phyloP scores from a whole-genome alignment of 2,329 filamentous ascomycete species.

The Alternaria sp. region DNA sequence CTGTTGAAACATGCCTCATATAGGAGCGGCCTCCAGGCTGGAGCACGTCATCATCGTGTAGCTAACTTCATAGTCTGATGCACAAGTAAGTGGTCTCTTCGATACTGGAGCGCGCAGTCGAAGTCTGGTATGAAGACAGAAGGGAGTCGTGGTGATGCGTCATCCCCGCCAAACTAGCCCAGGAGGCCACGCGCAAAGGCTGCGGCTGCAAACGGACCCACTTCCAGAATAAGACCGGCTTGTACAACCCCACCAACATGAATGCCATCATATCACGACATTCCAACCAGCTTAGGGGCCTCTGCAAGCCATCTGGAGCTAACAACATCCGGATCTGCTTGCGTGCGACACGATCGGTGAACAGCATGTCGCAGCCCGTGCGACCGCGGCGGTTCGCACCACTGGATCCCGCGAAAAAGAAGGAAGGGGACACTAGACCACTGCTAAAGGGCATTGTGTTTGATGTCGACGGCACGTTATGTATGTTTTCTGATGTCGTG shows the following conservation, averaged over 20 bases:
- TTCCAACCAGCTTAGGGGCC: constrained; percentile 1
- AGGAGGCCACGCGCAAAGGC: neutral
- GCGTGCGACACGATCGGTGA: constrained; percentile 4
- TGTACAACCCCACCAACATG: constrained; percentile 11
- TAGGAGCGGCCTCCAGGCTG: neutral
- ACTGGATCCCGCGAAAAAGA: constrained; percentile 45
- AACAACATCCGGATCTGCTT: neutral
- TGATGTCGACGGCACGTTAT: constrained; percentile 94
- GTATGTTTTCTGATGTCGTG: constrained; percentile 60
- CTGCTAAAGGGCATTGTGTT: constrained; percentile 71
- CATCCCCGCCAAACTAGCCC: neutral
- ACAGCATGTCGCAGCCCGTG: constrained; percentile 22
- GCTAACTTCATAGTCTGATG: neutral
- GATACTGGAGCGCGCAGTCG: neutral
- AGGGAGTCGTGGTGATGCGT: neutral
- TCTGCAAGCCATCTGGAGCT: neutral
- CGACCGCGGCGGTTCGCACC: constrained; percentile 58
- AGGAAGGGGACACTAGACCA: constrained; percentile 47
- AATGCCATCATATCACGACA: neutral
- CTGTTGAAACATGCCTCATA: neutral
- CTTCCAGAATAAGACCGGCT: constrained; percentile 1
- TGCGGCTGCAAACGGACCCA: constrained; percentile 11
- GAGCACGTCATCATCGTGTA: neutral
- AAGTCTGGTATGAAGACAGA: neutral
- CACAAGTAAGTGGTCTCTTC: neutral